Base-by-base conservation (phyloP, 2,329 filamentous ascomycete species). In the Colletotrichum sublineola region DNA sequence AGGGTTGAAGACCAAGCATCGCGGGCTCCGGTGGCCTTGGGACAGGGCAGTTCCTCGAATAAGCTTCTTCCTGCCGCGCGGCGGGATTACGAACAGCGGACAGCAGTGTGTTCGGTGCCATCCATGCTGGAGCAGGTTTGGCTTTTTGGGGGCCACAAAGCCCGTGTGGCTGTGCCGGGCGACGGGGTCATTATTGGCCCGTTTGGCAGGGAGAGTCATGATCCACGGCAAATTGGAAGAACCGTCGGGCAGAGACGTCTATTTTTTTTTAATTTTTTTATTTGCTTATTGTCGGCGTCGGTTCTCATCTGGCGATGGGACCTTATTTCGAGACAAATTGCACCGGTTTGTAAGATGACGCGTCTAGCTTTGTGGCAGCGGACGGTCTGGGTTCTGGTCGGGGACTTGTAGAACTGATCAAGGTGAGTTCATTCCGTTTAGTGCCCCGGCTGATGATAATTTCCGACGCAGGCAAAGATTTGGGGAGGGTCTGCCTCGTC, bases 31-130 rank as follows among this genome's bases (percentile, higher is more conserved):
- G 48, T 58, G 31, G 42, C 33, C 66, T 53, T 56, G 58, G 20
- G 63, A 68, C 62, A 33, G 69, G 53, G 33, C 57, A 56, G 52
- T 72, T 48, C 55, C 46, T 73, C 71, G 67, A 71, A 73, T 73
- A 73, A 73, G 71, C 71, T 73, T 73, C 67, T 72, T 72, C 69
- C 53, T 69, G 69, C 69, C 69, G 69, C 60, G 60, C 29, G 68
- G 68, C 63, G 68, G 65, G 58, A 60, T 68, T 61, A 40, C 60
- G 56, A 42, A 36, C 36, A 52, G 36, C 48, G 40, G 31, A 31
- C 42, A 52, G 42, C 48, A 20, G 38, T 61, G 36, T 53, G 61
- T 40, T 71, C 62, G 67, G 67, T 73, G 67, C 63, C 71, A 73
- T 73, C 24, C 70, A 73, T 73, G n/a, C 62, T 24, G 53, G 69